Evolutionary conservation across 164 flowering plant species (phyloP).

Genomic region (Kalanchoe fedtschenkoi): DNA sequence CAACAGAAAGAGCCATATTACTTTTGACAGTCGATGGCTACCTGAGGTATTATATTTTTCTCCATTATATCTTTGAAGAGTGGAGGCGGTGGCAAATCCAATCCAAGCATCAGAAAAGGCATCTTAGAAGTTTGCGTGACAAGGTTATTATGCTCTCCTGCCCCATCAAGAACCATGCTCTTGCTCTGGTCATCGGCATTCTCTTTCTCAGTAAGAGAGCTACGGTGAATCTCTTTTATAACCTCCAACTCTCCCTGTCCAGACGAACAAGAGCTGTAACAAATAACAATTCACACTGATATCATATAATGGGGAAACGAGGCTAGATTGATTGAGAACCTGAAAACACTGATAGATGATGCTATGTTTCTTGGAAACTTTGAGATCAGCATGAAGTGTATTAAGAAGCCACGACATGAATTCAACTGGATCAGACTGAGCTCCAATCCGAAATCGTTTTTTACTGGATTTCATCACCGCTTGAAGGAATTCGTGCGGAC

Average conservation of each 20-base stretch:
- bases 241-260: slow-evolving; percentile 87
- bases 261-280: slow-evolving; percentile 1
- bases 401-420: slow-evolving; percentile 99
- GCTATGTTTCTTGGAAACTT: slow-evolving; percentile 47
- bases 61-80: slow-evolving; percentile 94
- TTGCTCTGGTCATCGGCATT: slow-evolving; percentile 32
- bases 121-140: slow-evolving; percentile 50
- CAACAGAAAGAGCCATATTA: not conserved
- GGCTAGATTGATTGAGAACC: slow-evolving; percentile 25
- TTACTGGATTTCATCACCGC: slow-evolving; percentile 97
- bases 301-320: not conserved
- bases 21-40: slow-evolving; percentile 11
- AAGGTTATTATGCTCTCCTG: slow-evolving; percentile 19
- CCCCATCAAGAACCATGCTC: slow-evolving; percentile 26
- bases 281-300: not conserved
- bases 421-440: slow-evolving; percentile 93
- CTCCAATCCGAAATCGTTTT: slow-evolving; percentile 74
- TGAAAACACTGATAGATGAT: slow-evolving; percentile 87
- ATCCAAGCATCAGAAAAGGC: slow-evolving; percentile 97
- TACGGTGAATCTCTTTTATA: slow-evolving; percentile 58
- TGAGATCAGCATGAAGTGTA: slow-evolving; percentile 73
- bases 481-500: slow-evolving; percentile 94
- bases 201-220: slow-evolving; percentile 39
- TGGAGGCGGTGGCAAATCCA: slow-evolving; percentile 97
- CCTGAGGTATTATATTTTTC: slow-evolving; percentile 99